A percentile compares a stretch with the other conserved stretches of the same genome.
These are phyloP conservation scores for Antarctomyces pellizariae DNA, from an alignment of 495 filamentous ascomycete species.

Conservation along the genomic window DNA sequence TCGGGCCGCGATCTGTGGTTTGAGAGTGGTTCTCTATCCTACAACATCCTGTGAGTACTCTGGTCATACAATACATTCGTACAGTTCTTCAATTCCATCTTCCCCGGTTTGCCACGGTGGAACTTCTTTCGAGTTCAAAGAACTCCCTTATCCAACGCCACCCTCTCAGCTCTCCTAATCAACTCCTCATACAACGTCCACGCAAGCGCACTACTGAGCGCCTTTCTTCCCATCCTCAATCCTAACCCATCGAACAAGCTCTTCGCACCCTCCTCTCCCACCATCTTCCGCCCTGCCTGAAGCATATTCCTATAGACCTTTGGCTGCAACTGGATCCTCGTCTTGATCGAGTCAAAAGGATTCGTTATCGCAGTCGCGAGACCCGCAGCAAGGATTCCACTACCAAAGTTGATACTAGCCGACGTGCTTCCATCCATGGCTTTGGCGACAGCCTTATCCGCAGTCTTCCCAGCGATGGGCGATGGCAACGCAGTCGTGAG, in stretches of 20 bases:
- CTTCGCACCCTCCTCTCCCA: constrained; percentile 56
- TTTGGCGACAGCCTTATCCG: background rate
- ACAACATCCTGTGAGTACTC: too few species aligned
- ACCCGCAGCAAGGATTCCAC: constrained; percentile 55
- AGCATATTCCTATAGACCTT: constrained; percentile 67
- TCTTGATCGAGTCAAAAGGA: constrained; percentile 93
- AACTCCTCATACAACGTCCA: constrained; percentile 97
- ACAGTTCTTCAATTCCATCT: too few species aligned
- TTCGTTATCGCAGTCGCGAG: constrained; percentile 76
- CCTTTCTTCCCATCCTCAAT: constrained; percentile 77
- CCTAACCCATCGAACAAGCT: constrained; percentile 74
- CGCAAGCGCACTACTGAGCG: constrained; percentile 68
- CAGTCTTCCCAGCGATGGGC: too few species aligned
- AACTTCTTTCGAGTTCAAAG: too few species aligned
- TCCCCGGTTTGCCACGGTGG: too few species aligned
- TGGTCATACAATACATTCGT: too few species aligned
- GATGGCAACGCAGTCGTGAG: too few species aligned
- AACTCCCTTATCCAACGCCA: too few species aligned
- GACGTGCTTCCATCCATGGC: constrained; percentile 20
- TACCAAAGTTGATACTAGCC: constrained; percentile 62
- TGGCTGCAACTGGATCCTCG: constrained; percentile 76
- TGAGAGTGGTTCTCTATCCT: too few species aligned
- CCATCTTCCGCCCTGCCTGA: constrained; percentile 48
- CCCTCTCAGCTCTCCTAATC: constrained; percentile 43
- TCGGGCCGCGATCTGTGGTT: too few species aligned